Evolutionary conservation across 805 yeast genomes (phyloP).

Genomic region (Sugiyamaella boreocaroliniensis): DNA sequence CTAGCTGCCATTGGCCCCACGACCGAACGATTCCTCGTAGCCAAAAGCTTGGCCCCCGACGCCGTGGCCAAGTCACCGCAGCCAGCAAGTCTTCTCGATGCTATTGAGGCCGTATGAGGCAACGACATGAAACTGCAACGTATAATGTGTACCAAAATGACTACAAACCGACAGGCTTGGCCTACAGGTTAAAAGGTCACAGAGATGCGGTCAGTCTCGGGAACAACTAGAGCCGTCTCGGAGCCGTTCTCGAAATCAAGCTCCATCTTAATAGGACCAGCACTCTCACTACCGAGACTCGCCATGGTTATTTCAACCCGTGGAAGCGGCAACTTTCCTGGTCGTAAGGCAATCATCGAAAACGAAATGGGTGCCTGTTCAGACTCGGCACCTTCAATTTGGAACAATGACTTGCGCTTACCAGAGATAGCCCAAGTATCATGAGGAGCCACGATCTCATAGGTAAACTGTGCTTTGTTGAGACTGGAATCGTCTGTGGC

Average conservation of each 20-base stretch:
- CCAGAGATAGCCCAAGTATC: slow-evolving; percentile 85
- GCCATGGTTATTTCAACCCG: slow-evolving; percentile 41
- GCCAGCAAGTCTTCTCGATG: slow-evolving; percentile 39
- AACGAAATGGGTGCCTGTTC: slow-evolving; percentile 30
- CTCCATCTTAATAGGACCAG: slow-evolving; percentile 38
- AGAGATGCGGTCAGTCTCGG: slow-evolving; percentile 56
- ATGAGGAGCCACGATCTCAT: slow-evolving; percentile 43
- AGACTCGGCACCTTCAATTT: slow-evolving; percentile 25
- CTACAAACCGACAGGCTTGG: too few relatives aligned
- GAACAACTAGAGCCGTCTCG: slow-evolving; percentile 64
- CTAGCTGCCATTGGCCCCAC: slow-evolving; percentile 93
- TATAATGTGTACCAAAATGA: not conserved
- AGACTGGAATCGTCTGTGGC: slow-evolving; percentile 6
- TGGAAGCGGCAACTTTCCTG: slow-evolving; percentile 69
- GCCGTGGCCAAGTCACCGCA: slow-evolving; percentile 70
- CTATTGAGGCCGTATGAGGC: slow-evolving; percentile 37
- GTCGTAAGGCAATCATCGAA: slow-evolving; percentile 62
- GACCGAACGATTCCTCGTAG: slow-evolving; percentile 53
- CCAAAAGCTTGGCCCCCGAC: slow-evolving; percentile 48
- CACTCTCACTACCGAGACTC: slow-evolving; percentile 19
- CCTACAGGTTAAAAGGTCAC: slow-evolving; percentile 55
- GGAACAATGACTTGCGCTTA: slow-evolving; percentile 47
- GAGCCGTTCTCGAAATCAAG: slow-evolving; percentile 60
- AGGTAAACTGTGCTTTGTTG: slow-evolving; percentile 33
- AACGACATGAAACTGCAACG: not conserved